These are phyloP conservation scores for Penicillium sp. DNA, from an alignment of 2,329 filamentous ascomycete species.

Conservation along the genomic window DNA sequence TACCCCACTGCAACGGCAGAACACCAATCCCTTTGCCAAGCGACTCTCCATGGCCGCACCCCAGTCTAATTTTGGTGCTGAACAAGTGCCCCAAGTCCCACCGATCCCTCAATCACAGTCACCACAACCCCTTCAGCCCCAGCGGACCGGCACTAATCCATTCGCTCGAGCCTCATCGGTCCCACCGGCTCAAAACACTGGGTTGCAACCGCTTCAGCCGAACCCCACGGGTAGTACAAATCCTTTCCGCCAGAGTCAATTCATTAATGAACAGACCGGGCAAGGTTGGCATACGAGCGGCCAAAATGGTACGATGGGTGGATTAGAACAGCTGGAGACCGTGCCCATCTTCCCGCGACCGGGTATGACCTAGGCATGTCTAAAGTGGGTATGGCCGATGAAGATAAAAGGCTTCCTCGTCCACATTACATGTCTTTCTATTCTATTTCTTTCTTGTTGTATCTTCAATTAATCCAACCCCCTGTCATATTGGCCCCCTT, in stretches of 20 bases:
- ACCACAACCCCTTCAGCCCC: conserved; percentile 51
- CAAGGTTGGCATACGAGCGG: conserved; percentile 79
- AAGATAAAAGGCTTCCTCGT: background rate
- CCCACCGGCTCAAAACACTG: conserved; percentile 31
- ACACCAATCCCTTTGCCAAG: conserved; percentile 87
- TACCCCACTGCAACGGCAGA: conserved; percentile 58
- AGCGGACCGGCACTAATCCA: conserved; percentile 70
- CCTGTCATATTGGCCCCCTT: conserved; percentile 6
- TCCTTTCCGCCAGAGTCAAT: conserved; percentile 87
- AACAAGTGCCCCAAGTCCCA: conserved; percentile 35
- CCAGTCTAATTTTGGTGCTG: conserved; percentile 24
- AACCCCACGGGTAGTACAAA: conserved; percentile 89
- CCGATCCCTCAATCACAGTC: conserved; percentile 36
- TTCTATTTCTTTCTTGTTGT: conserved; percentile 14
- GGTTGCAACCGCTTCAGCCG: conserved; percentile 58
- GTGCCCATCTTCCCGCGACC: conserved; percentile 84
- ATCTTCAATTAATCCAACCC: conserved; percentile 6
- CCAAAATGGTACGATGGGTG: conserved; percentile 76
- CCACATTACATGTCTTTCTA: conserved; percentile 10
- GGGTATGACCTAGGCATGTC: conserved; percentile 43
- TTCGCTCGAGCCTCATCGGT: conserved; percentile 61
- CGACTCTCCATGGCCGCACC: conserved; percentile 39
- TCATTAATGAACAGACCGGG: conserved; percentile 85
- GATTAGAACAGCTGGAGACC: conserved; percentile 71
- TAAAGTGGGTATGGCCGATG: background rate